Evolutionary conservation across 768 basidiomycete species (phyloP).

Genomic region (Gloeopeniophorella convolvens): DNA sequence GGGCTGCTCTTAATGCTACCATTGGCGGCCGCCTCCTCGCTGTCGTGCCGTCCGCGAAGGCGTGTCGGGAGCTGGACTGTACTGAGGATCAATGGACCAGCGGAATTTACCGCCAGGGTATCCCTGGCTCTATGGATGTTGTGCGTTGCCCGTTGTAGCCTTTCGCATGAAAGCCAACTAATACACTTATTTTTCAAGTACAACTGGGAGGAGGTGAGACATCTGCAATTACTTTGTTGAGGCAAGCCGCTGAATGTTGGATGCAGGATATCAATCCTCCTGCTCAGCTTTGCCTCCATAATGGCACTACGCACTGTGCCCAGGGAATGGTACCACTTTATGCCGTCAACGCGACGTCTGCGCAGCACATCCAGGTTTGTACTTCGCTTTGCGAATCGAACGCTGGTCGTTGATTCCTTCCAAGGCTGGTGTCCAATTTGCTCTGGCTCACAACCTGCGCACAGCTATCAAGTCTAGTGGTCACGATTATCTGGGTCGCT

Average conservation of each 20-base stretch:
- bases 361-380: constrained; percentile 14
- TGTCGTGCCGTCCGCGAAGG: constrained; percentile 13
- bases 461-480: constrained; percentile 30
- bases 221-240: no score
- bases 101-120: constrained; percentile 9
- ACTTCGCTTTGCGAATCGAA: no score
- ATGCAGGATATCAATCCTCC: constrained; percentile 7
- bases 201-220: constrained; percentile 20
- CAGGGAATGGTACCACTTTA: constrained; percentile 17
- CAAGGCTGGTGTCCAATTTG: constrained; percentile 29
- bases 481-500: constrained; percentile 41
- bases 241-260: background rate
- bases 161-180: background rate
- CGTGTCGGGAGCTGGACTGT: constrained; percentile 7
- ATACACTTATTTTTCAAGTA: background rate
- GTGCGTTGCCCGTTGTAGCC: constrained; percentile 2
- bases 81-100: constrained; percentile 16
- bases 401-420: background rate
- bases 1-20: constrained; percentile 14
- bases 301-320: constrained; percentile 10
- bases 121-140: constrained; percentile 18
- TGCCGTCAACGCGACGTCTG: constrained; percentile 16
- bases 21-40: constrained; percentile 9
- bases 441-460: constrained; percentile 26
- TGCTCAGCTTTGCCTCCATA: constrained; percentile 9